Evolutionary conservation across 2,329 filamentous ascomycete species (phyloP), one percentile per base, ranked within the genome.

Genomic region (Claviceps paspali): DNA sequence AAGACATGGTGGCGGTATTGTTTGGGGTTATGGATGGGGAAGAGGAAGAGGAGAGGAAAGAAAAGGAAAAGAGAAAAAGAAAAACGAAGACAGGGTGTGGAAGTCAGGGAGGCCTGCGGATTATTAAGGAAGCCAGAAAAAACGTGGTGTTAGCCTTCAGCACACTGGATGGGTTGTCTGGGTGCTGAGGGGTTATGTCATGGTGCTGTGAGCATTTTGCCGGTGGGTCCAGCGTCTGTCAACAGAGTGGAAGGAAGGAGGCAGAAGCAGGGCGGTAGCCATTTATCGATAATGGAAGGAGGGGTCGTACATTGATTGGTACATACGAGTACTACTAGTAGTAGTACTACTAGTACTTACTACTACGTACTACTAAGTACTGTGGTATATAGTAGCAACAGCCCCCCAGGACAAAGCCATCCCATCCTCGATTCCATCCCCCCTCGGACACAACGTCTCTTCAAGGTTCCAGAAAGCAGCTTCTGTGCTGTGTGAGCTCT

Each of bases 1-100:
- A 95, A 63, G 78, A 78, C 88, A 96, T 96, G 63, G 57, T 76
- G 62, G 34, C 64, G 58, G 46, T 54, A 52, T 50, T 53, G 41
- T 46, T 40, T 36, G 41, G 31, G 18, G 9, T 40, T 48, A 44
- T 19, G 8, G 44, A 46, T 46, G 29, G 51, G 38, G 45, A 39
- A 36, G 38, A 36, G 40, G 40, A 33, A 42, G 50, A 36, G 45
- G 39, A 36, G 38, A 36, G 39, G 39, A 33, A 42, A 41, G 41
- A 38, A 40, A 41, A 38, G 41, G 40, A 38, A 40, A 15, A 40
- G 38, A 38, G 41, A 18, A n/a, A n/a, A n/a, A n/a, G n/a, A n/a
- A n/a, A n/a, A n/a, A n/a, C n/a, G n/a, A n/a, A n/a, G n/a, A 42
- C 38, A 7, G 37, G 44, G 41, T 42, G 44, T 46, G 40, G 47